A percentile compares a stretch with the other conserved stretches of the same genome.
Evolutionary conservation across 1,284 basidiomycete species (phyloP).

Genomic region (Cutaneotrichosporon dermatis): DNA sequence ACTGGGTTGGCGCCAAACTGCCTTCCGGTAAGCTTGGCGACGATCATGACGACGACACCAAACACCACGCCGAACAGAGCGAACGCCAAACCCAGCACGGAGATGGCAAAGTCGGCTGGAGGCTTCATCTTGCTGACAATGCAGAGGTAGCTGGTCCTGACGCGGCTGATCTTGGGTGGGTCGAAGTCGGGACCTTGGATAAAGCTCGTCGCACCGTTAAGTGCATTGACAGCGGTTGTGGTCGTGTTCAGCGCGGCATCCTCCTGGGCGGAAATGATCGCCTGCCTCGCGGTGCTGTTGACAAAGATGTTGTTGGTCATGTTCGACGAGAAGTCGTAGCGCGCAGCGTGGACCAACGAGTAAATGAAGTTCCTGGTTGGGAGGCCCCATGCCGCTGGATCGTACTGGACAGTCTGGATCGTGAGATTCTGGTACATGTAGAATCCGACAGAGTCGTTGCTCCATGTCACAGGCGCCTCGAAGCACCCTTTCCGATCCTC

Average conservation of each 20-base stretch:
- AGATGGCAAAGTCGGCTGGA: constrained; percentile 15
- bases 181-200: constrained; percentile 4
- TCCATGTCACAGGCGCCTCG: constrained; percentile 8
- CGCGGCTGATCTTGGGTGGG: constrained; percentile 9
- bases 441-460: constrained; percentile 13
- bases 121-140: constrained; percentile 16
- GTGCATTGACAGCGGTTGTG: constrained; percentile 4
- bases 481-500: constrained; percentile 10
- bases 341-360: constrained; percentile 17
- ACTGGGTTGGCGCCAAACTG: constrained; percentile 5
- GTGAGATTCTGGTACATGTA: constrained; percentile 20
- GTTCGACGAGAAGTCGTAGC: constrained; percentile 21
- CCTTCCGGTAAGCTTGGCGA: constrained; percentile 15
- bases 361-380: constrained; percentile 17
- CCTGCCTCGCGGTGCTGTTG: constrained; percentile 6
- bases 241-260: constrained; percentile 7
- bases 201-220: constrained; percentile 12
- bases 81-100: constrained; percentile 16
- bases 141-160: constrained; percentile 20
- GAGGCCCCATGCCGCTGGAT: constrained; percentile 9
- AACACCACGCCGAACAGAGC: constrained; percentile 20
- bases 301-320: constrained; percentile 21
- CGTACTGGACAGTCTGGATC: not conserved
- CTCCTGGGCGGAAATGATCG: constrained; percentile 7
- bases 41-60: constrained; percentile 7